Evolutionary conservation across 192 early-diverging fungal genomes (phyloP).

Genomic region (Mortierella hygrophila): DNA sequence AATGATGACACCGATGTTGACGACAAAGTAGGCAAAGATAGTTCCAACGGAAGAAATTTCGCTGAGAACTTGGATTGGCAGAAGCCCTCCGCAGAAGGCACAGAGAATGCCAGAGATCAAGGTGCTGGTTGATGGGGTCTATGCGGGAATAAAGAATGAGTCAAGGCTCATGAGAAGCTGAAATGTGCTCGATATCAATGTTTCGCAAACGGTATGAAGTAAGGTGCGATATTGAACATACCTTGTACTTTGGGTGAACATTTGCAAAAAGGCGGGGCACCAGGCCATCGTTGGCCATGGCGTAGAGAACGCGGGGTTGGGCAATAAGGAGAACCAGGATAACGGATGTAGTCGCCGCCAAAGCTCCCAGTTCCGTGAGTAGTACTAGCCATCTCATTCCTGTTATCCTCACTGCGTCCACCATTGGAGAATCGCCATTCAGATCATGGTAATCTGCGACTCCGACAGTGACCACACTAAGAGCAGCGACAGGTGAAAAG

Average conservation of each 20-base stretch:
- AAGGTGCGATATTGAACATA: not conserved
- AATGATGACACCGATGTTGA: constrained; percentile 82
- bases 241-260: constrained; percentile 71
- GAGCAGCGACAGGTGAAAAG: not conserved
- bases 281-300: constrained; percentile 88
- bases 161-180: not conserved
- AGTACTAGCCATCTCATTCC: constrained; percentile 77
- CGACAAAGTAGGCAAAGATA: constrained; percentile 87
- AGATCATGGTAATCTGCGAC: constrained; percentile 71
- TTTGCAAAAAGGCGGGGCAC: constrained; percentile 78
- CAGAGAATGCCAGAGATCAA: constrained; percentile 74
- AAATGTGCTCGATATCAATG: not conserved
- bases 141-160: constrained; percentile 23
- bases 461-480: constrained; percentile 78
- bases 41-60: constrained; percentile 92
- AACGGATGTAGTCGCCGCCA: constrained; percentile 85
- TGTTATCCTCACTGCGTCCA: constrained; percentile 59
- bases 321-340: constrained; percentile 80
- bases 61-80: constrained; percentile 88
- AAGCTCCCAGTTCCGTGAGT: constrained; percentile 80
- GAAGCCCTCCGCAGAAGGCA: constrained; percentile 74
- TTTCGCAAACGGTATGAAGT: not conserved
- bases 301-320: constrained; percentile 89
- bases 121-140: constrained; percentile 85
- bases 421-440: constrained; percentile 66